Base-by-base conservation (phyloP, 2,329 filamentous ascomycete genomes). In the Pseudopithomyces chartarum region DNA sequence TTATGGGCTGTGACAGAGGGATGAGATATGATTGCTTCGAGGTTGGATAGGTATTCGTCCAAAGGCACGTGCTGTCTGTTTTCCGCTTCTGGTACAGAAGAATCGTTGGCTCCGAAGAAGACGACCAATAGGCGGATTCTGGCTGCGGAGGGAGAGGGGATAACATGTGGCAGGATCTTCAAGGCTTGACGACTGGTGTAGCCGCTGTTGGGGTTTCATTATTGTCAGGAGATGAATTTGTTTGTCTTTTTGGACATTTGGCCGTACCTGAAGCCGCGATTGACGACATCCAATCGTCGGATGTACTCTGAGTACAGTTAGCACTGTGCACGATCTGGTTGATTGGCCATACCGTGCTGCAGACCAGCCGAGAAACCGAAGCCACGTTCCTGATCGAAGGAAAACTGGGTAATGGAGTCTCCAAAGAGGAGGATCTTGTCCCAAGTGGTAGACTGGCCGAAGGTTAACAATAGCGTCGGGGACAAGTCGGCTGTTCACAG, bases 101-200 rank as follows among this genome's bases (percentile, higher is more conserved):
- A 89, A 76, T 98, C 95, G 72, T 99, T 98, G 65, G 95, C 91
- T 17, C 95, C 95, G 58, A 97, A 87, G 63, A 96, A 88, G 56
- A 97, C 78, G 38, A 90, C 89, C 62, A 94, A 75, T 66, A 90
- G 89, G 56, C 86, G 84, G 55, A 93, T 82, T 68, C 82, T 84
- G 26, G 82, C 84, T 22, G 81, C 75, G 1, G 83, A 80, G 1
- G 87, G 85, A n/a, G 85, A 78, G 2, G 90, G 88, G 63, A 97
- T 86, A 62, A 95, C 84, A 40, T 86, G 78, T 0, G 88, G 83
- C 5, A 97, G 79, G 40, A 90, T 81, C 56, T 85, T 79, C 56
- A 96, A 76, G 11, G 87, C 89, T 73, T 96, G 87, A 34, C 83
- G 82, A 2, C 92, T 92, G 69, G 89, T 96, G 80, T 94, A 97